phyloP scores from a whole-genome alignment of 441 rosid species.

The Corymbia calophylla region DNA sequence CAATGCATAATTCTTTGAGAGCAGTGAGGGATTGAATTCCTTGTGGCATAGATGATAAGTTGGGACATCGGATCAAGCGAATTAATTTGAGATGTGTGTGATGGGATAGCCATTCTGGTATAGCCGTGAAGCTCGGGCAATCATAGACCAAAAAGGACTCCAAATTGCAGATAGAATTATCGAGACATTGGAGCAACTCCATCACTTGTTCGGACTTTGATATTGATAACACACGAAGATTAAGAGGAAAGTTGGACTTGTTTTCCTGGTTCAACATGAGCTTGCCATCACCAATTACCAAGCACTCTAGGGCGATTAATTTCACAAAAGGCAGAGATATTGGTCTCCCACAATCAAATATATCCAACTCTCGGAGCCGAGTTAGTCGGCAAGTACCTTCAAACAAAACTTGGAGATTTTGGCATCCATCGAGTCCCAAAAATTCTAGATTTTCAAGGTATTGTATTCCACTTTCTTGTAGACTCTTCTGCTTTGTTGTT shows the following conservation, averaged over 20 bases:
- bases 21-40: not conserved
- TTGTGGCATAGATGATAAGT: not conserved
- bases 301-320: fast-evolving
- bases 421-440: no score
- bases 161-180: fast-evolving
- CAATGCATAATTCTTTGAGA: not conserved
- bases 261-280: not conserved
- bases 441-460: no score
- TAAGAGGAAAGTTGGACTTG: not conserved
- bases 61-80: not conserved
- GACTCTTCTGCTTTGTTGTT: no score
- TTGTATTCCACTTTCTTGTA: no score
- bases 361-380: no score
- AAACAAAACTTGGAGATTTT: no score
- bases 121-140: fast-evolving
- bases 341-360: not conserved
- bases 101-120: fast-evolving
- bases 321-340: not conserved
- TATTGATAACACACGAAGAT: not conserved
- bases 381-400: no score
- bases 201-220: not conserved
- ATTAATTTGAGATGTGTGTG: fast-evolving
- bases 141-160: fast-evolving
- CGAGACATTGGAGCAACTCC: not conserved
- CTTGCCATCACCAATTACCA: not conserved